A percentile compares a stretch with the other conserved stretches of the same genome.
These are phyloP conservation scores for Metarhizium guizhouense DNA, from an alignment of 2,329 filamentous ascomycete genomes.

Conservation along the genomic window DNA sequence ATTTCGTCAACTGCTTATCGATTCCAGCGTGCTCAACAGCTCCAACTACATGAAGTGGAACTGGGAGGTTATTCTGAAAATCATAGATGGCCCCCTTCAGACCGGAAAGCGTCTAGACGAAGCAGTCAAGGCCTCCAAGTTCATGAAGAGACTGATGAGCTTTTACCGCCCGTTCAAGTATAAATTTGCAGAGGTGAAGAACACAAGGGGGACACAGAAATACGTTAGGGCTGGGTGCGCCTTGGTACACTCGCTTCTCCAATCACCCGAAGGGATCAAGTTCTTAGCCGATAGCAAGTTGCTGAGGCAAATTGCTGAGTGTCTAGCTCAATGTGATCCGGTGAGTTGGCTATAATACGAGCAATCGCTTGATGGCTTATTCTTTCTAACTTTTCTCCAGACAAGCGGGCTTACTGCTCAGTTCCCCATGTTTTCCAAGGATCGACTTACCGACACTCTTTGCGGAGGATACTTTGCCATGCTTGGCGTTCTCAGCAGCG, in stretches of 20 bases:
- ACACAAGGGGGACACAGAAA: conserved; percentile 86
- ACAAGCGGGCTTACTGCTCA: conserved; percentile 69
- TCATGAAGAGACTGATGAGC: conserved; percentile 86
- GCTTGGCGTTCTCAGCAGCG: conserved; percentile 76
- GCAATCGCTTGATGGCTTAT: conserved; percentile 7
- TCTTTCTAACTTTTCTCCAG: conserved; percentile 21
- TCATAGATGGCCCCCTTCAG: conserved; percentile 86
- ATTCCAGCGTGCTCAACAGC: conserved; percentile 79
- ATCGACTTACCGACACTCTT: conserved; percentile 76
- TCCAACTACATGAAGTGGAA: conserved; percentile 95
- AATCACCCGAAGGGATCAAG: conserved; percentile 73
- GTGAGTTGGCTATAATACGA: conserved; percentile 35
- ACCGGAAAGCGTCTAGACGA: conserved; percentile 90
- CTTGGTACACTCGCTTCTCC: conserved; percentile 75
- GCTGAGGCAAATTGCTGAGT: conserved; percentile 88
- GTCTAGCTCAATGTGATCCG: conserved; percentile 87
- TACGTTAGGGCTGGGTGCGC: conserved; percentile 88
- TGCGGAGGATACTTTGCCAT: conserved; percentile 92
- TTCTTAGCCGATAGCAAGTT: conserved; percentile 90
- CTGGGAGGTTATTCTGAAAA: conserved; percentile 83
- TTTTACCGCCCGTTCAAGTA: conserved; percentile 98
- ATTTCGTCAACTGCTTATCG: conserved; percentile 56
- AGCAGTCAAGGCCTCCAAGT: conserved; percentile 89
- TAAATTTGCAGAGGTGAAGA: conserved; percentile 82
- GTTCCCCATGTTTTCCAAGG: conserved; percentile 79